phyloP scores from a whole-genome alignment of 345 rosid genomes.

The Hypericum androsaemum region DNA sequence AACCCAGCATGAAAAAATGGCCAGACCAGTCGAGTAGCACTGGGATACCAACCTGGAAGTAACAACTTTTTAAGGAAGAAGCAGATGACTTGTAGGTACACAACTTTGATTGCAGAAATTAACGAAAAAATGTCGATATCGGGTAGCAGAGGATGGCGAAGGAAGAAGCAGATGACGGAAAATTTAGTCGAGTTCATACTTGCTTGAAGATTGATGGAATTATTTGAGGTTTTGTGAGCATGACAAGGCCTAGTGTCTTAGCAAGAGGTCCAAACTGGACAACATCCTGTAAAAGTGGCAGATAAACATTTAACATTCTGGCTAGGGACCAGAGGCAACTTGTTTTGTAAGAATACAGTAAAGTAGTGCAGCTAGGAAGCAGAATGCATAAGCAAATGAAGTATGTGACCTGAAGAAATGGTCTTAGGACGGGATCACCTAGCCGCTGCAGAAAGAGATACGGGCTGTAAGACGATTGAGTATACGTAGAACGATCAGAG shows the following conservation, averaged over 20 bases:
- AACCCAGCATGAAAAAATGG: conserved; percentile 78
- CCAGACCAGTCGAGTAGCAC: conserved; percentile 77
- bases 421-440: conserved; percentile 78
- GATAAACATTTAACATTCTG: too few relatives aligned
- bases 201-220: conserved; percentile 76
- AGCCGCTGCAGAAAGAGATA: conserved; percentile 40
- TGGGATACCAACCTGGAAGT: conserved; percentile 59
- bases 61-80: background rate
- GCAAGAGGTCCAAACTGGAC: conserved; percentile 77
- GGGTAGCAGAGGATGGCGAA: background rate
- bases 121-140: too few relatives aligned
- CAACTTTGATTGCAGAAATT: too few relatives aligned
- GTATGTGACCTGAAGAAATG: conserved; percentile 72
- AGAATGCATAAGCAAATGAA: background rate
- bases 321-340: background rate
- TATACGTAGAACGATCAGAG: background rate
- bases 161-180: background rate
- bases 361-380: background rate
- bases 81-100: background rate
- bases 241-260: conserved; percentile 88
- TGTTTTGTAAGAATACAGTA: background rate
- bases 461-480: conserved; percentile 9
- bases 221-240: conserved; percentile 75
- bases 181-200: conserved; percentile 23
- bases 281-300: conserved; percentile 44